Evolutionary conservation across 768 basidiomycete species (phyloP).

Genomic region (Leccinum arenicola): DNA sequence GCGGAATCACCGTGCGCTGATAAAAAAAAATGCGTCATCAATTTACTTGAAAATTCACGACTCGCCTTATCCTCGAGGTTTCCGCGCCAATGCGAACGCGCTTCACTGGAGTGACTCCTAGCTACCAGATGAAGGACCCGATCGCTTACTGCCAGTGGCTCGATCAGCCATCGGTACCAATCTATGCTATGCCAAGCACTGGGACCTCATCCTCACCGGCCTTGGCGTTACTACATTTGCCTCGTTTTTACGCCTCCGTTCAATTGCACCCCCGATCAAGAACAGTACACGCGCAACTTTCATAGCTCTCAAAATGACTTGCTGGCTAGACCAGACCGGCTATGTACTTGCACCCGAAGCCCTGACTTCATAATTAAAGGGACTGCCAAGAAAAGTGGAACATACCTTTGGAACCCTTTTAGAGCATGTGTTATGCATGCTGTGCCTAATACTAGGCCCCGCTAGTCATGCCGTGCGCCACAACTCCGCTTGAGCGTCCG

Average conservation of each 20-base stretch:
- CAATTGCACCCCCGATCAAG: background rate
- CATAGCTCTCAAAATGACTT: background rate
- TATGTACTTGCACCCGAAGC: background rate
- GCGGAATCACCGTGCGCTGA: constrained; percentile 1
- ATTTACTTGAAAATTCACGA: constrained; percentile 1
- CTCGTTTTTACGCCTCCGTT: background rate
- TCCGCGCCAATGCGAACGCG: background rate
- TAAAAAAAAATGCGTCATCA: background rate
- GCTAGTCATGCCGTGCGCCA: background rate
- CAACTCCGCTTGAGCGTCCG: background rate
- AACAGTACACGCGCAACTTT: background rate
- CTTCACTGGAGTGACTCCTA: background rate
- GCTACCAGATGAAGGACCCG: background rate
- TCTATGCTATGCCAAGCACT: background rate
- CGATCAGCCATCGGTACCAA: background rate
- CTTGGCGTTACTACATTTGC: background rate
- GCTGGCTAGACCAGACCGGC: background rate
- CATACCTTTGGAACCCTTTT: background rate
- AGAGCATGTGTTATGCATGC: background rate
- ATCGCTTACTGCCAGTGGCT: constrained; percentile 10
- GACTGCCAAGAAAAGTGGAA: constrained; percentile 9
- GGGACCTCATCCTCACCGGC: background rate
- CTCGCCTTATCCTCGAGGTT: constrained; percentile 20
- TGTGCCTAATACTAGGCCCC: background rate
- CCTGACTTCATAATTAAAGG: background rate